Base-by-base conservation (phyloP, 257 asterid species). In the Penstemon eatonii region DNA sequence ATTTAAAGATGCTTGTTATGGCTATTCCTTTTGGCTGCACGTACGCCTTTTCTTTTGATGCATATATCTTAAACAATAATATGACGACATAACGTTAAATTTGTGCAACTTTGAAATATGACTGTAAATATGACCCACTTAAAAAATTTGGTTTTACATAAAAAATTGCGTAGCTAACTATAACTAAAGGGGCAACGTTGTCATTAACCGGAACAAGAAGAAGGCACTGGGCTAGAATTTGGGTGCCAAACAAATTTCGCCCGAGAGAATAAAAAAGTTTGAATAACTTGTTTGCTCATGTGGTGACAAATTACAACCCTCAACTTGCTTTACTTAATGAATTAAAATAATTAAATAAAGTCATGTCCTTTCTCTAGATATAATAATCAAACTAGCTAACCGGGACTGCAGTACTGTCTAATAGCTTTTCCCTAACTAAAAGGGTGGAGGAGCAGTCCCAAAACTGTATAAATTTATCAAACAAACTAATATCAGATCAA, bases 311-410 rank as follows among this genome's bases (percentile, higher is more conserved):
- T 25, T 49, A 69, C 69, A 65, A 73, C 68, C 45, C 67, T 60
- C 81, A 75, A 75, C 60, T 77, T 83, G 81, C 71, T 75, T 75
- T 78, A 66, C 71, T 69, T 70, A 70, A 68, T 15, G 18, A 0
- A 15, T 15, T 15, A 15, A 12, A 49, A 13, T 10, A 49, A 49
- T 73, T 56, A 65, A 62, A 53, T 53, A 65, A 78, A 76, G 82
- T 15, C 18, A 15, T 65, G 72, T 37, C 45, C 19, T 62, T 5
- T 25, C 58, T 50, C 13, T 72, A 38, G 49, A 57, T 4, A 52
- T 2, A 1, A 9, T 12, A 50, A 38, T 50, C 36, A 54, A 1
- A 11, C 33, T 25, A 25, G 33, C 33, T 25, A 52, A 43, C 8
- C 12, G 15, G 40, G 7, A 47, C 47, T 38, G 44, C 0, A 37